Evolutionary conservation across 345 rosid species (phyloP).

Genomic region (Gossypium turneri): DNA sequence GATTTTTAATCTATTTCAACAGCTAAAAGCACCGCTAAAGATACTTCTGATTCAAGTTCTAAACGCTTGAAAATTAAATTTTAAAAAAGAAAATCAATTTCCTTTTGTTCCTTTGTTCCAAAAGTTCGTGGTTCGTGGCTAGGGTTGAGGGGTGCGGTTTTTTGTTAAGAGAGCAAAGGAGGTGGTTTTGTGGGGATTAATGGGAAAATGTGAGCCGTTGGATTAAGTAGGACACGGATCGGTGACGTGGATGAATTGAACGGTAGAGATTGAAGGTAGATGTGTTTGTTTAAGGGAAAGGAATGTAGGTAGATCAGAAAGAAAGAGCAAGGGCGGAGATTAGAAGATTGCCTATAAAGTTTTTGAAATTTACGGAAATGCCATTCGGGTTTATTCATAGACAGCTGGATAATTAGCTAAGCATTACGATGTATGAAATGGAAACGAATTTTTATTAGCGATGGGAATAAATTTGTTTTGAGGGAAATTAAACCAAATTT

Average conservation of each 20-base stretch:
- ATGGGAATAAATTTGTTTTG: too few species aligned
- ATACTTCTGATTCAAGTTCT: background rate
- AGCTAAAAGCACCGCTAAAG: slow-evolving; percentile 22
- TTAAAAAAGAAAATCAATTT: background rate
- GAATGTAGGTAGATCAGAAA: background rate
- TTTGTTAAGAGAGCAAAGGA: background rate
- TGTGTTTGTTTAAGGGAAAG: slow-evolving; percentile 47
- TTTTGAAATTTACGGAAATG: too few species aligned
- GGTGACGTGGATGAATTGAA: slow-evolving; percentile 34
- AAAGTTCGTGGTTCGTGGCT: slow-evolving; percentile 11
- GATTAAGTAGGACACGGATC: slow-evolving; percentile 30
- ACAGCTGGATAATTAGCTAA: too few species aligned
- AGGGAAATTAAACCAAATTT: too few species aligned
- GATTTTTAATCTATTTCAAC: slow-evolving; percentile 1
- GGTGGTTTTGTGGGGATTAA: slow-evolving; percentile 12
- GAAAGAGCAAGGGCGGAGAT: background rate
- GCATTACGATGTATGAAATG: too few species aligned
- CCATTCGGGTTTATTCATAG: too few species aligned
- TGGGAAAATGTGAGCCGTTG: slow-evolving; percentile 21
- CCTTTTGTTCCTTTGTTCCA: slow-evolving; percentile 6
- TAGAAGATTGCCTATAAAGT: too few species aligned
- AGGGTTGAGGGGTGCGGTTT: slow-evolving; percentile 10
- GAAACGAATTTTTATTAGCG: too few species aligned
- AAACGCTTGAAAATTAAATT: background rate
- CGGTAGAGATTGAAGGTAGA: slow-evolving; percentile 23